Evolutionary conservation across 2,329 filamentous ascomycete species (phyloP).

Genomic region (Ophiostoma ips): DNA sequence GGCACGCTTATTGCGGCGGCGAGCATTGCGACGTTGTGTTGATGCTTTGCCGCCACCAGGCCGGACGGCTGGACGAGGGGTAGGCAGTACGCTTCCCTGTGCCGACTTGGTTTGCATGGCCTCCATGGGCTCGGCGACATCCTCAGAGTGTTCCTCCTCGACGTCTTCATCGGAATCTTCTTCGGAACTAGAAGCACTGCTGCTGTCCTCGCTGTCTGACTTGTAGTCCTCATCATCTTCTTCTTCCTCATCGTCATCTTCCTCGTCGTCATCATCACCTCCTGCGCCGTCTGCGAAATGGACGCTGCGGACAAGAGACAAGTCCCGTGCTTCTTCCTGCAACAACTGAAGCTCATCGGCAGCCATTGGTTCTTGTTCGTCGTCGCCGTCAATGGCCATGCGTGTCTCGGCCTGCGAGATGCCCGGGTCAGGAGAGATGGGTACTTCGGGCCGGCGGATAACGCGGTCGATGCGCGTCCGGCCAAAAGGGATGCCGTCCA

Average conservation of each 20-base stretch:
- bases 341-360: constrained; percentile 31
- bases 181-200: not conserved
- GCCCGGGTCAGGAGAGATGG: not conserved
- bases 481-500: constrained; percentile 79
- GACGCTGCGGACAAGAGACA: not conserved
- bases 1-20: not conserved
- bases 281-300: not conserved
- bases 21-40: not conserved
- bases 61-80: not conserved
- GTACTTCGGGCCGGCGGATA: not conserved
- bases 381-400: constrained; percentile 16
- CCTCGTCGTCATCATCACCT: not conserved
- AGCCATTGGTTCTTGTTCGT: constrained; percentile 11
- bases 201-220: not conserved
- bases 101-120: not conserved
- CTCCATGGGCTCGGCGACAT: not conserved
- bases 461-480: constrained; percentile 32
- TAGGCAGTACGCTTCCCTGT: not conserved
- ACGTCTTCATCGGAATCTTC: not conserved
- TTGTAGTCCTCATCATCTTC: not conserved
- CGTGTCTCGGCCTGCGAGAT: not conserved
- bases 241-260: not conserved
- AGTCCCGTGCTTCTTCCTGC: constrained; percentile 17
- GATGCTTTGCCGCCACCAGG: not conserved
- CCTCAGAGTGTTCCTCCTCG: not conserved